Percentiles rank a stretch among this genome's conserved stretches.
These are phyloP conservation scores for Aspergillus sparsus DNA, from an alignment of 495 filamentous ascomycete genomes.

Conservation along the genomic window DNA sequence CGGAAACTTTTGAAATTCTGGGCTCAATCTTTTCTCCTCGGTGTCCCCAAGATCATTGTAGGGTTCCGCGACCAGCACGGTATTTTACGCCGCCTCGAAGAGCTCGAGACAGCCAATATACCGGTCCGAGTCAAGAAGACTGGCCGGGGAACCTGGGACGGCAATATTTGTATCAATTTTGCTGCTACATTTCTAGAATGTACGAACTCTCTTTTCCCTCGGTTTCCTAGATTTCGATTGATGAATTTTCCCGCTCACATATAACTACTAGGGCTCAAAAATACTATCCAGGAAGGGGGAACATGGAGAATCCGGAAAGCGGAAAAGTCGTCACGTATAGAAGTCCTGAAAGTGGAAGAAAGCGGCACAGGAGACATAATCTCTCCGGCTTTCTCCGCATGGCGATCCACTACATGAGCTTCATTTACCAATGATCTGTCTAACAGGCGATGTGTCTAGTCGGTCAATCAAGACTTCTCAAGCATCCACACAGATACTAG, in stretches of 20 bases:
- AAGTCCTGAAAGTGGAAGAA: constrained; percentile 71
- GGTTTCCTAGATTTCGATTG: neutral
- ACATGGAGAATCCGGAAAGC: constrained; percentile 78
- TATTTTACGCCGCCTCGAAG: constrained; percentile 66
- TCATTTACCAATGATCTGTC: neutral
- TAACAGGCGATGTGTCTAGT: no score
- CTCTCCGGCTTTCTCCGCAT: constrained; percentile 72
- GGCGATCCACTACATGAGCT: constrained; percentile 51
- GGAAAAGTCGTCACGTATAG: constrained; percentile 58
- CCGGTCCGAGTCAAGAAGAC: constrained; percentile 68
- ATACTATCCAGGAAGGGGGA: constrained; percentile 66
- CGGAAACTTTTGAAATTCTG: constrained; percentile 92
- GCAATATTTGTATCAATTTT: constrained; percentile 89
- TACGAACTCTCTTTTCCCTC: constrained; percentile 32
- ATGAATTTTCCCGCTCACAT: neutral
- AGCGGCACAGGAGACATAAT: constrained; percentile 75
- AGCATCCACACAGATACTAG: no score
- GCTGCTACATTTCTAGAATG: constrained; percentile 73
- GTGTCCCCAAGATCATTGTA: constrained; percentile 87
- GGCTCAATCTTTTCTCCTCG: constrained; percentile 93
- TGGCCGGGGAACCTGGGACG: constrained; percentile 75
- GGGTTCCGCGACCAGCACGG: constrained; percentile 80
- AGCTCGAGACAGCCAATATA: constrained; percentile 75
- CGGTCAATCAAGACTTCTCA: no score
- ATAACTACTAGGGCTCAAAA: constrained; percentile 58